Conservation (phyloP, 78 protist genomes). For the Dictyostelium capitatum region DNA sequence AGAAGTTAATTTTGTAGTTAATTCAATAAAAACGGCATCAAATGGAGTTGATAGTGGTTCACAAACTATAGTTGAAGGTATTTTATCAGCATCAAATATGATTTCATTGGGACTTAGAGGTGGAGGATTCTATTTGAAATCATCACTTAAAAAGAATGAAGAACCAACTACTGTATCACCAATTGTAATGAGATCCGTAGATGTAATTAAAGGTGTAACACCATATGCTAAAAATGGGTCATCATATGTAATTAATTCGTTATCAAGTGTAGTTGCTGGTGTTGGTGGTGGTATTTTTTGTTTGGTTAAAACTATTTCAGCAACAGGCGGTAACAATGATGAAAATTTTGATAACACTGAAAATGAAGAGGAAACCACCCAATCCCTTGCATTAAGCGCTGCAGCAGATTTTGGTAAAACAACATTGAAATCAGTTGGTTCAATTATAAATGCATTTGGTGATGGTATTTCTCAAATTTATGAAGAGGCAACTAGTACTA, state of each 20-base stretch:
- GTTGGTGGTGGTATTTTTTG: slow-evolving; percentile 58
- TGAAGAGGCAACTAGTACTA: slow-evolving; percentile 37
- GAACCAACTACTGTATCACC: slow-evolving; percentile 24
- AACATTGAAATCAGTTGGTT: slow-evolving; percentile 35
- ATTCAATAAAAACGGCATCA: slow-evolving; percentile 7
- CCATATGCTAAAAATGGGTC: slow-evolving; percentile 21
- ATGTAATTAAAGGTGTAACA: slow-evolving; percentile 2
- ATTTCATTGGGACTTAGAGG: slow-evolving; percentile 46
- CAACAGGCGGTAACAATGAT: background rate
- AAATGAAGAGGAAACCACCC: background rate
- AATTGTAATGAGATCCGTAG: slow-evolving; percentile 7
- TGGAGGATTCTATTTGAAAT: slow-evolving; percentile 28
- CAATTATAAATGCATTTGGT: slow-evolving; percentile 35
- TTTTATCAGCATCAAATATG: slow-evolving; percentile 27
- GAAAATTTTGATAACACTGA: background rate
- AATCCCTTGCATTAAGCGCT: background rate
- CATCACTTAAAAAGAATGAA: slow-evolving; percentile 22
- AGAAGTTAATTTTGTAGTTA: slow-evolving; percentile 14
- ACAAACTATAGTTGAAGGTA: slow-evolving; percentile 14
- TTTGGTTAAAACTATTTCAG: background rate
- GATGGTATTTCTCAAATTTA: slow-evolving; percentile 23
- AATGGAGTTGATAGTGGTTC: slow-evolving; percentile 36
- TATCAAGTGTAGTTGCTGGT: slow-evolving; percentile 12
- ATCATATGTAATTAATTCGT: slow-evolving; percentile 2
- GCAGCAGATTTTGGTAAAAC: slow-evolving; percentile 61